Conservation (phyloP, 2,329 filamentous ascomycete species). For the Mycosphaerella sp. region DNA sequence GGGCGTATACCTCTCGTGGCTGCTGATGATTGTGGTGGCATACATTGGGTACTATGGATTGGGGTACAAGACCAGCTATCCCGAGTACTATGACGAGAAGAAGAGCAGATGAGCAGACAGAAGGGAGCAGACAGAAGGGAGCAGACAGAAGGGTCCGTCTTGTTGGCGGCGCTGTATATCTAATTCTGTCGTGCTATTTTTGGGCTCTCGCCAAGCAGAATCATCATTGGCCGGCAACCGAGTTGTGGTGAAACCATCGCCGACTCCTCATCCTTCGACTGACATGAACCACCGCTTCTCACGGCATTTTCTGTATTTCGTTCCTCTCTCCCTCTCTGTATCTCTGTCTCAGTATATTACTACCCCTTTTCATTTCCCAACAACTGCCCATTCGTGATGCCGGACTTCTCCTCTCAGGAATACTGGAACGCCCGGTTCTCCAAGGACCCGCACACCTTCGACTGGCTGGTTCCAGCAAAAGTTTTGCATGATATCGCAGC, state of each 20-base stretch:
- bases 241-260: too few species aligned
- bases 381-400: slow-evolving; percentile 9
- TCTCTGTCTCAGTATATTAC: not conserved
- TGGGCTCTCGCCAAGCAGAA: too few species aligned
- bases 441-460: slow-evolving; percentile 17
- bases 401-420: slow-evolving; percentile 19
- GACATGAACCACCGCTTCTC: too few species aligned
- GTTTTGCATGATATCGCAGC: slow-evolving; percentile 14
- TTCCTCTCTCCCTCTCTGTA: not conserved
- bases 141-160: too few species aligned
- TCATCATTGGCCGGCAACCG: too few species aligned
- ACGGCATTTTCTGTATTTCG: too few species aligned
- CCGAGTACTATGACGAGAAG: slow-evolving; percentile 18
- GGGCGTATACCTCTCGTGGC: slow-evolving; percentile 19
- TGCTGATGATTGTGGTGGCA: slow-evolving; percentile 17
- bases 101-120: slow-evolving; percentile 12
- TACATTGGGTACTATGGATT: slow-evolving; percentile 17
- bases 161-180: too few species aligned
- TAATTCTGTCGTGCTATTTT: too few species aligned
- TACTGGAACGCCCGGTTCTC: slow-evolving; percentile 22
- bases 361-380: not conserved
- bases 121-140: not conserved
- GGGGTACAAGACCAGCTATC: slow-evolving; percentile 20
- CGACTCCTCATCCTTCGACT: too few species aligned
- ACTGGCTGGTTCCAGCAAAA: slow-evolving; percentile 21